Percentiles rank a stretch among this genome's conserved stretches.
Evolutionary conservation across 1,139 yeast species (phyloP).

Genomic region (Protomyces pachydermus): DNA sequence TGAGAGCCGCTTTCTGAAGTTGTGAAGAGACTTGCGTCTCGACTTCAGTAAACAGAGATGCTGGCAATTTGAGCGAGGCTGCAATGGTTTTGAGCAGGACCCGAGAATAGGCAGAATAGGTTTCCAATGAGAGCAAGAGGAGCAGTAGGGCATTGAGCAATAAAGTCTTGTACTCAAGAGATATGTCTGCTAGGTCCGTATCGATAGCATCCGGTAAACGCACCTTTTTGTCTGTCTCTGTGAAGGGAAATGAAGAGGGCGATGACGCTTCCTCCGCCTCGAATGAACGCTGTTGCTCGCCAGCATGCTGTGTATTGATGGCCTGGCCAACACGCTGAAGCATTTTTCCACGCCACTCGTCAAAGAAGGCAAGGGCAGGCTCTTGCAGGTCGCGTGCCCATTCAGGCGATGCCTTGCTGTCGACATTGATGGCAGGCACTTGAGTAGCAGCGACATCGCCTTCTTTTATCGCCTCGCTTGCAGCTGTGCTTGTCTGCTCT

Average conservation of each 20-base stretch:
- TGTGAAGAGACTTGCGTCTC: constrained; percentile 21
- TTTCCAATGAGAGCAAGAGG: constrained; percentile 24
- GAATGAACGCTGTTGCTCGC: background rate
- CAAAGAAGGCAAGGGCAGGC: constrained; percentile 9
- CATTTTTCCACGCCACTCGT: constrained; percentile 19
- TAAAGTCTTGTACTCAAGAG: constrained; percentile 13
- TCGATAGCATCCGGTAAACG: constrained; percentile 8
- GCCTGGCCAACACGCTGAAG: constrained; percentile 24
- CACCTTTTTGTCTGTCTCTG: constrained; percentile 2
- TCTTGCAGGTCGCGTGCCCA: constrained; percentile 8
- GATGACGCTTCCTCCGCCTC: background rate
- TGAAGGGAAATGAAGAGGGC: constrained; percentile 7
- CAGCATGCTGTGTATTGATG: constrained; percentile 4
- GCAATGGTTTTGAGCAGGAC: constrained; percentile 21
- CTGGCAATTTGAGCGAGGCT: constrained; percentile 11
- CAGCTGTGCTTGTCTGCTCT: background rate
- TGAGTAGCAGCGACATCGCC: background rate
- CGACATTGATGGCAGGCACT: background rate
- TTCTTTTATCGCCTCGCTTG: background rate
- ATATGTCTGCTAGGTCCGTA: constrained; percentile 3
- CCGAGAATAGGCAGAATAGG: constrained; percentile 23
- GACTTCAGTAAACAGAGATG: constrained; percentile 9
- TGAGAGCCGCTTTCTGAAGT: constrained; percentile 20
- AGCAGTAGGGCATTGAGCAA: constrained; percentile 25
- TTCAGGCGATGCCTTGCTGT: background rate